Conservation (phyloP, 2,329 filamentous ascomycete genomes). For the Microdochium paspali region DNA sequence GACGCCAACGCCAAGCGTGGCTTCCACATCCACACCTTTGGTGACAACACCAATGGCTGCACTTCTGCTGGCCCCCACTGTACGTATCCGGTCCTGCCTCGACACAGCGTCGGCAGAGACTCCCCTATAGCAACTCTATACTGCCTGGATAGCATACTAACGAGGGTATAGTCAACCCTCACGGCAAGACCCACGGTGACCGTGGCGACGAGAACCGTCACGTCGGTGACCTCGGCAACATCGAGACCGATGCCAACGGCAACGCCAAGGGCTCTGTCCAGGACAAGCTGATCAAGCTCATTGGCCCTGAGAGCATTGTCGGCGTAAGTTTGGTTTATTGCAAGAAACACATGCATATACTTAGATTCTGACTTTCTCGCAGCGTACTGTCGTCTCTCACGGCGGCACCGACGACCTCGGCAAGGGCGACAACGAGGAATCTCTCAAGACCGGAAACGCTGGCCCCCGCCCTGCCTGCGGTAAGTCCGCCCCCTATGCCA, state of each 20-base stretch:
- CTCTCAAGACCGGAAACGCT: constrained; percentile 97
- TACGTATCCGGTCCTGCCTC: constrained; percentile 38
- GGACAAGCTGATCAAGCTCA: constrained; percentile 88
- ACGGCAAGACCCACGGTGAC: constrained; percentile 84
- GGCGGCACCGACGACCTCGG: constrained; percentile 94
- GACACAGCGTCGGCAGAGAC: not conserved
- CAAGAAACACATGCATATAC: too few species aligned
- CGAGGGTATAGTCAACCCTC: constrained; percentile 71
- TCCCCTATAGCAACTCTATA: not conserved
- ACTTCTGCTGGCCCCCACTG: constrained; percentile 97
- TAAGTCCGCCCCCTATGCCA: constrained; percentile 32
- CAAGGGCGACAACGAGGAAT: constrained; percentile 85
- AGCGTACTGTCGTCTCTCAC: constrained; percentile 94
- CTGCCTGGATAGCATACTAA: not conserved
- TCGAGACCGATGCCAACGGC: constrained; percentile 89
- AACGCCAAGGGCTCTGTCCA: constrained; percentile 72
- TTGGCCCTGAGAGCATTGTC: constrained; percentile 89
- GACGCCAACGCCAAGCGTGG: constrained; percentile 94
- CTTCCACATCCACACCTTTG: constrained; percentile 98
- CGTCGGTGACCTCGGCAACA: constrained; percentile 95
- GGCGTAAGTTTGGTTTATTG: constrained; percentile 63
- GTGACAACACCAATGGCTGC: constrained; percentile 99
- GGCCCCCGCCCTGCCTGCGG: constrained; percentile 90
- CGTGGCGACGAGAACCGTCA: constrained; percentile 77
- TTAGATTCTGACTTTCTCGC: constrained; percentile 13